These are phyloP conservation scores for Cytospora mali DNA, from an alignment of 2,329 filamentous ascomycete genomes.

Conservation along the genomic window DNA sequence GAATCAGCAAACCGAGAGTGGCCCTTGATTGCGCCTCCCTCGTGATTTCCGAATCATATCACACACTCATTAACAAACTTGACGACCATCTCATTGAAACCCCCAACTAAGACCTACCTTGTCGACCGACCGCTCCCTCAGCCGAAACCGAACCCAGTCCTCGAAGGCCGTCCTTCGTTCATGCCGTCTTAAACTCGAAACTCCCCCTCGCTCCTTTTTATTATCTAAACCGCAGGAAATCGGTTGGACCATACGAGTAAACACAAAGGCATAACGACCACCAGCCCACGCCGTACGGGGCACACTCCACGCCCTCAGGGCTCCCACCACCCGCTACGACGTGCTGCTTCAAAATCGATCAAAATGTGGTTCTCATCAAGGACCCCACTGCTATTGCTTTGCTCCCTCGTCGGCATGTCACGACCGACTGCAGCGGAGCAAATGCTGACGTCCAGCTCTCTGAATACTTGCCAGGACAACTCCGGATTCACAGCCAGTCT, in stretches of 20 bases:
- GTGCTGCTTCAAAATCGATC: slow-evolving; percentile 25
- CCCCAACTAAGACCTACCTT: slow-evolving; percentile 10
- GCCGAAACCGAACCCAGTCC: slow-evolving; percentile 5
- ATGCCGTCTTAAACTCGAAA: slow-evolving; percentile 23
- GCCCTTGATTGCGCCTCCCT: slow-evolving; percentile 12
- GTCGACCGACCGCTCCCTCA: slow-evolving; percentile 2
- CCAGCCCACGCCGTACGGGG: slow-evolving; percentile 11
- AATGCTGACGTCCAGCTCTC: slow-evolving; percentile 78
- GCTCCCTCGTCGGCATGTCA: slow-evolving; percentile 47
- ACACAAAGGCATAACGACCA: slow-evolving; percentile 1
- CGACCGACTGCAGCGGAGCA: slow-evolving; percentile 60
- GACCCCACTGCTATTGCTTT: slow-evolving; percentile 49
- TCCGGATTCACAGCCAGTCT: slow-evolving; percentile 85
- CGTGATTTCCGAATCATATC: slow-evolving; percentile 13
- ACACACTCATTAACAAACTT: slow-evolving; percentile 5
- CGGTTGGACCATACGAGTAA: slow-evolving; percentile 22
- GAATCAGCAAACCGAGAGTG: slow-evolving; percentile 4
- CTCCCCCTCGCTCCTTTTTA: slow-evolving; percentile 1
- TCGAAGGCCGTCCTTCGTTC: slow-evolving; percentile 14
- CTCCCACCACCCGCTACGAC: slow-evolving; percentile 5
- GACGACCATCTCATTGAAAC: slow-evolving; percentile 9
- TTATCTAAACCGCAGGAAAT: slow-evolving; percentile 18
- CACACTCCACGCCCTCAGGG: slow-evolving; percentile 17
- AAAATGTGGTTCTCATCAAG: slow-evolving; percentile 52
- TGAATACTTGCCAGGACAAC: slow-evolving; percentile 82